Conservation (phyloP, 495 filamentous ascomycete species). For the Aspergillus homomorphus region DNA sequence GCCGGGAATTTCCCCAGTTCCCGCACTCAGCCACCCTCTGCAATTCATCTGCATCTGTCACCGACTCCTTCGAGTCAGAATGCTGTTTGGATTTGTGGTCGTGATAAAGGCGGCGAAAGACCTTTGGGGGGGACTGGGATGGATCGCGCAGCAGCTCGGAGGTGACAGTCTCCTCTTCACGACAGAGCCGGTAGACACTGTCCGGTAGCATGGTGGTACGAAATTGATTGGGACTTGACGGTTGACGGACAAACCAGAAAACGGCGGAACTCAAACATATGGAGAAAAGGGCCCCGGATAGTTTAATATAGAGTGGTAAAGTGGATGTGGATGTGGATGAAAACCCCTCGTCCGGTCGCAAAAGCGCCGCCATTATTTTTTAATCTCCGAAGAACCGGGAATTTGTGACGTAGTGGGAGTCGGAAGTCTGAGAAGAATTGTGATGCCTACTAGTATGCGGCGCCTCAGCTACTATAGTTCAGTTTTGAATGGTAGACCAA, state of each 20-base stretch:
- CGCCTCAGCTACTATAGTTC: neutral
- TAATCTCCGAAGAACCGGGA: neutral
- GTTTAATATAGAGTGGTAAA: slow-evolving; percentile 6
- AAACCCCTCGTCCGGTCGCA: neutral
- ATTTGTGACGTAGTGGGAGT: neutral
- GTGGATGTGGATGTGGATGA: neutral
- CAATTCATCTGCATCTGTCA: slow-evolving; percentile 29
- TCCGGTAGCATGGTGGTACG: slow-evolving; percentile 22
- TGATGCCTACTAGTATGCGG: neutral
- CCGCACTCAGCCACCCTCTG: slow-evolving; percentile 52
- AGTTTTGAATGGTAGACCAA: no score
- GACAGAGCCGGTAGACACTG: slow-evolving; percentile 51
- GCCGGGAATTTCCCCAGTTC: slow-evolving; percentile 61
- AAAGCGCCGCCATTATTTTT: neutral
- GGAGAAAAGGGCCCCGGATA: slow-evolving; percentile 4
- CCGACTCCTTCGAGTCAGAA: slow-evolving; percentile 40
- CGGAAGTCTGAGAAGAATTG: neutral
- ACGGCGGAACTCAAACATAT: slow-evolving; percentile 4
- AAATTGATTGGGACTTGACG: slow-evolving; percentile 10
- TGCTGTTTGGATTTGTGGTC: slow-evolving; percentile 16
- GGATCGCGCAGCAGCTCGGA: slow-evolving; percentile 55
- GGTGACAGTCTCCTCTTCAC: slow-evolving; percentile 50
- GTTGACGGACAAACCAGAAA: slow-evolving; percentile 14
- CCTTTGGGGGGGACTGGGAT: slow-evolving; percentile 46
- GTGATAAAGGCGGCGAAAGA: slow-evolving; percentile 53